A percentile compares a stretch with the other conserved stretches of the same genome.
Conservation (phyloP, 176 grass and related monocot genomes). For the Echinochloa phyllopogon region DNA sequence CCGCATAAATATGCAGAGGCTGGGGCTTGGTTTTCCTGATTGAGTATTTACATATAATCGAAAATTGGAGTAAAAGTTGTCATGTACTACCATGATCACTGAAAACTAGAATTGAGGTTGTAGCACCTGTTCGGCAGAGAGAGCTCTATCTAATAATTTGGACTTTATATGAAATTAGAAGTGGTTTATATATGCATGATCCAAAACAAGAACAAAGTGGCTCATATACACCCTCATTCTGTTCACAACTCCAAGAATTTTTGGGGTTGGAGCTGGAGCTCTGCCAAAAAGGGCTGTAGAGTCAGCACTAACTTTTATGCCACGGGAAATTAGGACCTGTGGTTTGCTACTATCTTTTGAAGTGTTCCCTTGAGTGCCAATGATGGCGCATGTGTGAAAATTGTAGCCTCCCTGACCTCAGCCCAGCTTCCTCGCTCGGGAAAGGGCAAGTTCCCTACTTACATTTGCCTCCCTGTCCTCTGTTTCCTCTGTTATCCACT, state of each 20-base stretch:
- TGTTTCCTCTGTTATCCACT: neutral
- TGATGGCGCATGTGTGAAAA: neutral
- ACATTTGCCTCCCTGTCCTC: neutral
- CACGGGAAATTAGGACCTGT: neutral
- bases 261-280: too few species aligned
- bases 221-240: too few species aligned
- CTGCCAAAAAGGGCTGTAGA: neutral
- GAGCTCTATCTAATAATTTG: too few species aligned
- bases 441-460: neutral
- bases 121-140: too few species aligned
- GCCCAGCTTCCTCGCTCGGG: too few species aligned
- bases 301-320: neutral
- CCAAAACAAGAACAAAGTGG: too few species aligned
- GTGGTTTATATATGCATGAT: too few species aligned
- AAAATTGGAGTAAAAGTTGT: neutral
- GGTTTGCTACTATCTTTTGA: neutral
- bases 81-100: neutral
- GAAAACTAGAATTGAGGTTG: constrained; percentile 17
- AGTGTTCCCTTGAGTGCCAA: neutral
- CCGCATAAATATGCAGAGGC: too few species aligned
- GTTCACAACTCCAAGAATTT: too few species aligned
- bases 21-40: constrained; percentile 20
- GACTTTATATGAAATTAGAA: too few species aligned
- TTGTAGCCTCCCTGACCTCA: neutral
- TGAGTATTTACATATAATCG: constrained; percentile 27